A percentile compares a stretch with the other conserved stretches of the same genome.
Conservation (phyloP, 768 basidiomycete species). For the Tricholoma terreum region DNA sequence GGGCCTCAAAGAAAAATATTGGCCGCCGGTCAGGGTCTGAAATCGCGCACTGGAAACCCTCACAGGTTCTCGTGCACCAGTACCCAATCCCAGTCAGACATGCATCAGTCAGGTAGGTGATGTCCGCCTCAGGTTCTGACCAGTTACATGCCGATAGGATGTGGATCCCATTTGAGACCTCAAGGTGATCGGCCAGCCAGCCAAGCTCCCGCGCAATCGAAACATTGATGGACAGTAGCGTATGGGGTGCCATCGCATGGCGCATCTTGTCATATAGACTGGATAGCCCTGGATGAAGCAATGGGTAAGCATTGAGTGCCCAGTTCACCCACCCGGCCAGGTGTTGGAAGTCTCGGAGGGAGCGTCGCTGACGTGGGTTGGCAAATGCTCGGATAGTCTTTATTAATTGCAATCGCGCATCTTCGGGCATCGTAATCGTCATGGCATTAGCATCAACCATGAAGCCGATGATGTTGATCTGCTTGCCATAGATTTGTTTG, state of each 20-base stretch:
- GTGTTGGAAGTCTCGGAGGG: slow-evolving; percentile 23
- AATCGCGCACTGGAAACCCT: slow-evolving; percentile 8
- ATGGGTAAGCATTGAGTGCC: slow-evolving; percentile 34
- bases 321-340: slow-evolving; percentile 40
- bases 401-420: slow-evolving; percentile 11
- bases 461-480: no score
- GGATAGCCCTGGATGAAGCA: slow-evolving; percentile 25
- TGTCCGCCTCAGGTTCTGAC: slow-evolving; percentile 9
- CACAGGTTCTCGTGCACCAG: slow-evolving; percentile 11
- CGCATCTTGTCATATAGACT: slow-evolving; percentile 29
- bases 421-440: slow-evolving; percentile 19
- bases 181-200: slow-evolving; percentile 29
- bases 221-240: slow-evolving; percentile 20
- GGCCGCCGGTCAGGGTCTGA: neutral
- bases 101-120: slow-evolving; percentile 21
- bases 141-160: slow-evolving; percentile 20
- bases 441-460: slow-evolving; percentile 31
- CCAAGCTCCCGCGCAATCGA: slow-evolving; percentile 19
- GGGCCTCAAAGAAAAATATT: slow-evolving; percentile 25
- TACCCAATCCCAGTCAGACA: slow-evolving; percentile 20
- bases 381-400: neutral
- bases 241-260: slow-evolving; percentile 12
- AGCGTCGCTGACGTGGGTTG: neutral
- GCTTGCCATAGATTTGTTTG: no score
- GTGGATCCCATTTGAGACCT: slow-evolving; percentile 12